Percentiles rank a stretch among this genome's conserved stretches.
Conservation (phyloP, 208 protist species). For the Porcisia deanei region DNA sequence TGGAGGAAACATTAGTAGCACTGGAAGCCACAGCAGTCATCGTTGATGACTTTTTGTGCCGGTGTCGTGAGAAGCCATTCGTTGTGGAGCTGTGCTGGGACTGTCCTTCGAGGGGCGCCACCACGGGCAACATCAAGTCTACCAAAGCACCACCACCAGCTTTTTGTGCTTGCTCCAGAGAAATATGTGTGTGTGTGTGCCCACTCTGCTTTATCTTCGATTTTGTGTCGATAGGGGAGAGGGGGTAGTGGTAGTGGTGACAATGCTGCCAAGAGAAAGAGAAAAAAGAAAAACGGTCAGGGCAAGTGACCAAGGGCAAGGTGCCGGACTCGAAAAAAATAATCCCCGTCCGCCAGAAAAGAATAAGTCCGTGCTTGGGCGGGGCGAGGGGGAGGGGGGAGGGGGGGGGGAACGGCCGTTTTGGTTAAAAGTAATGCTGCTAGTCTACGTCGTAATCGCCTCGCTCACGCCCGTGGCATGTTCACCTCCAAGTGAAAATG, state of each 20-base stretch:
- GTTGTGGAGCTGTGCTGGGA: not conserved
- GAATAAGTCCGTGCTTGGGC: not conserved
- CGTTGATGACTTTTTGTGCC: conserved; percentile 11
- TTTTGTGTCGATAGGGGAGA: not conserved
- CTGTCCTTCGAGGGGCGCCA: not conserved
- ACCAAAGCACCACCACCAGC: not conserved
- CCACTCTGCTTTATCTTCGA: not conserved
- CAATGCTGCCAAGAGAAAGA: not conserved
- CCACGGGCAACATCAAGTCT: conserved; percentile 1
- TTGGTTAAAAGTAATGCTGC: not conserved
- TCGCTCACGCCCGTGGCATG: not conserved
- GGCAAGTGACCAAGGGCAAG: not conserved
- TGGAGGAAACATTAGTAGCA: not conserved
- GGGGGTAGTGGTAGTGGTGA: not conserved
- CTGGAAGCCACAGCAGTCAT: conserved; percentile 2
- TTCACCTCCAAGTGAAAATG: not conserved
- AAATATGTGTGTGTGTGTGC: not conserved
- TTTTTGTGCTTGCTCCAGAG: not conserved
- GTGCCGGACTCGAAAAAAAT: not conserved
- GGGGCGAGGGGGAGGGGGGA: not conserved
- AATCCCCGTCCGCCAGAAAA: not conserved
- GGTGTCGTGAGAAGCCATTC: not conserved
- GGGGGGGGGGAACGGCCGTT: not conserved
- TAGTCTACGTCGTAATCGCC: not conserved
- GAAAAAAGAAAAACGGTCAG: not conserved